Conservation (phyloP, 1,284 basidiomycete genomes). For the Schizopora paradoxa region DNA sequence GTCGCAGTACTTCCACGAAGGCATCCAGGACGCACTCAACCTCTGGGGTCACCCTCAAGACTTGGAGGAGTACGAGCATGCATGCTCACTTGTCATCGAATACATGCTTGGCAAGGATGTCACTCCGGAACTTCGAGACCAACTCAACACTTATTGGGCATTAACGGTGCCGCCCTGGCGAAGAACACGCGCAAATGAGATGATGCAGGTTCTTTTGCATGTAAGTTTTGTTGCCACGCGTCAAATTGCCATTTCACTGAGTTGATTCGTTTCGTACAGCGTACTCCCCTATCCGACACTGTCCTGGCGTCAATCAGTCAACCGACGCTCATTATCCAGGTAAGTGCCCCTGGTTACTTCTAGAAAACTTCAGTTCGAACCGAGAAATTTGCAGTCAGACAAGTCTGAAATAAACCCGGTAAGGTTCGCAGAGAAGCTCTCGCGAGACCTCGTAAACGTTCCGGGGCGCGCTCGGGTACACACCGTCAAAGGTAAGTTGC, state of each 20-base stretch:
- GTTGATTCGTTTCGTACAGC: constrained; percentile 31
- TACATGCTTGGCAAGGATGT: constrained; percentile 51
- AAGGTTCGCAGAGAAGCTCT: constrained; percentile 51
- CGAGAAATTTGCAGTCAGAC: constrained; percentile 46
- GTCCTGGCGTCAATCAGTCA: constrained; percentile 48
- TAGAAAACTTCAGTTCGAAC: constrained; percentile 2
- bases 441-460: constrained; percentile 43
- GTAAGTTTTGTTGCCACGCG: constrained; percentile 34
- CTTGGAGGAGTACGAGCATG: constrained; percentile 60
- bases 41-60: constrained; percentile 64
- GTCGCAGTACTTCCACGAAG: constrained; percentile 1
- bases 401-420: constrained; percentile 48
- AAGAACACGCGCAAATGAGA: constrained; percentile 46
- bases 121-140: constrained; percentile 54
- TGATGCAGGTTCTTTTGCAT: constrained; percentile 51
- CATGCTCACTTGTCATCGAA: constrained; percentile 49
- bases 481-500: constrained; percentile 53
- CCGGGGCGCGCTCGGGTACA: constrained; percentile 47
- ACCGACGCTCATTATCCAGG: constrained; percentile 70
- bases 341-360: constrained; percentile 25
- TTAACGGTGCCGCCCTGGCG: constrained; percentile 46
- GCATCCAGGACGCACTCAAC: constrained; percentile 34
- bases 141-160: constrained; percentile 64
- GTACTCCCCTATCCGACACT: constrained; percentile 44
- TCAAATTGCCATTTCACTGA: constrained; percentile 1